These are phyloP conservation scores for Carex pumila DNA, from an alignment of 176 grass and related monocot genomes.

Conservation along the genomic window DNA sequence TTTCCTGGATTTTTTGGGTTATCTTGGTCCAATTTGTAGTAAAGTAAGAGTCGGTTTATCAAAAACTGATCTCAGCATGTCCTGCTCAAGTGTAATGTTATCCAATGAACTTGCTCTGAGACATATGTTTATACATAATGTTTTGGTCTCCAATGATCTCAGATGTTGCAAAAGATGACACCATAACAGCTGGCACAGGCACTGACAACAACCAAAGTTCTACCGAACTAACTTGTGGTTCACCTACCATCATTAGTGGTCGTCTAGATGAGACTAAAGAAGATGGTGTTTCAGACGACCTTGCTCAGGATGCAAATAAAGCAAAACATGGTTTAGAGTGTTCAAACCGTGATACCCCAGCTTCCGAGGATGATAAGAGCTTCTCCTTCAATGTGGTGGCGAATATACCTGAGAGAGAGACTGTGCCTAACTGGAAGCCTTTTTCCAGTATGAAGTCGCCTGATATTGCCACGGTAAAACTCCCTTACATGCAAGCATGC, in stretches of 20 bases:
- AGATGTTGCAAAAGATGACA: background rate
- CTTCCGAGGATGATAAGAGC: slow-evolving; percentile 57
- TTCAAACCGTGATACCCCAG: slow-evolving; percentile 23
- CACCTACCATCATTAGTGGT: slow-evolving; percentile 70
- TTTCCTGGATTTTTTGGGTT: background rate
- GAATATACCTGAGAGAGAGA: slow-evolving; percentile 51
- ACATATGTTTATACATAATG: background rate
- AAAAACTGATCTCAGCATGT: background rate
- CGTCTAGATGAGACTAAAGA: slow-evolving; percentile 50
- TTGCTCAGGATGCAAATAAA: slow-evolving; percentile 25
- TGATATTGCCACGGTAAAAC: slow-evolving; percentile 48
- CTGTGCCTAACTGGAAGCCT: slow-evolving; percentile 46
- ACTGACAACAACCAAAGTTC: slow-evolving; percentile 25
- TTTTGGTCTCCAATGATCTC: background rate
- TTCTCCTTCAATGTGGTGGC: slow-evolving; percentile 82
- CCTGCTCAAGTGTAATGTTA: background rate
- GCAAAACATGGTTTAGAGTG: slow-evolving; percentile 16
- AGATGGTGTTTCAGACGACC: slow-evolving; percentile 20
- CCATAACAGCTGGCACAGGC: background rate
- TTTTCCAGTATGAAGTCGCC: slow-evolving; percentile 29
- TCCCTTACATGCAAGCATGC: background rate
- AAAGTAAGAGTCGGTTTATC: background rate
- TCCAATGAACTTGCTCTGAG: background rate
- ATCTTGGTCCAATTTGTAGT: background rate
- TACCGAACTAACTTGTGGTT: slow-evolving; percentile 45